These are phyloP conservation scores for Dendryphion nanum DNA, from an alignment of 2,329 filamentous ascomycete genomes.

Conservation along the genomic window DNA sequence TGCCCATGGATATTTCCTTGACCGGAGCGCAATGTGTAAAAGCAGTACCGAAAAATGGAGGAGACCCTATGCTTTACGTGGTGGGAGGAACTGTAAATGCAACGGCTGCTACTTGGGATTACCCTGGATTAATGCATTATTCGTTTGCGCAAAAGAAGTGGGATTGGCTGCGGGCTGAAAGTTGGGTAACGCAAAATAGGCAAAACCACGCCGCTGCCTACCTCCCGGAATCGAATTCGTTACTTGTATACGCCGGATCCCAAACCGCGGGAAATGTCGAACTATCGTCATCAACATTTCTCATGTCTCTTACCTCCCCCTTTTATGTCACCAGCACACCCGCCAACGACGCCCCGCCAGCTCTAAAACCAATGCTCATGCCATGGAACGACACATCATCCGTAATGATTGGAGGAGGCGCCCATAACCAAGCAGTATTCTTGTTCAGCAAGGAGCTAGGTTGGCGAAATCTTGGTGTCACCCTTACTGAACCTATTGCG, in stretches of 20 bases:
- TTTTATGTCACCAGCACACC: slow-evolving; percentile 59
- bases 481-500: slow-evolving; percentile 60
- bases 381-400: slow-evolving; percentile 70
- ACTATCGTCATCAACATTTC: slow-evolving; percentile 72
- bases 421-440: slow-evolving; percentile 66
- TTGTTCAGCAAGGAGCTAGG: slow-evolving; percentile 63
- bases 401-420: slow-evolving; percentile 71
- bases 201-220: slow-evolving; percentile 75
- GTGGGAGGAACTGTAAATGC: slow-evolving; percentile 64
- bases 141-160: slow-evolving; percentile 57
- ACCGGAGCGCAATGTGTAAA: slow-evolving; percentile 76
- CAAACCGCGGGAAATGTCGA: slow-evolving; percentile 56
- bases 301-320: slow-evolving; percentile 65
- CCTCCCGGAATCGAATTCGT: slow-evolving; percentile 65
- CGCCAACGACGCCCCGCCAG: slow-evolving; percentile 54
- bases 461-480: slow-evolving; percentile 68
- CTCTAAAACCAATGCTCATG: slow-evolving; percentile 68
- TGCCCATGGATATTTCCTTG: slow-evolving; percentile 67
- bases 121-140: slow-evolving; percentile 73
- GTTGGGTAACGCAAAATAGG: slow-evolving; percentile 63
- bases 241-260: slow-evolving; percentile 79
- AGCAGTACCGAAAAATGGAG: slow-evolving; percentile 58
- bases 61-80: slow-evolving; percentile 70
- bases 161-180: slow-evolving; percentile 54
- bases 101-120: slow-evolving; percentile 47